Percentiles rank a stretch among this genome's conserved stretches.
Evolutionary conservation across 2,329 filamentous ascomycete genomes (phyloP).

Genomic region (Cladosporium sp.): DNA sequence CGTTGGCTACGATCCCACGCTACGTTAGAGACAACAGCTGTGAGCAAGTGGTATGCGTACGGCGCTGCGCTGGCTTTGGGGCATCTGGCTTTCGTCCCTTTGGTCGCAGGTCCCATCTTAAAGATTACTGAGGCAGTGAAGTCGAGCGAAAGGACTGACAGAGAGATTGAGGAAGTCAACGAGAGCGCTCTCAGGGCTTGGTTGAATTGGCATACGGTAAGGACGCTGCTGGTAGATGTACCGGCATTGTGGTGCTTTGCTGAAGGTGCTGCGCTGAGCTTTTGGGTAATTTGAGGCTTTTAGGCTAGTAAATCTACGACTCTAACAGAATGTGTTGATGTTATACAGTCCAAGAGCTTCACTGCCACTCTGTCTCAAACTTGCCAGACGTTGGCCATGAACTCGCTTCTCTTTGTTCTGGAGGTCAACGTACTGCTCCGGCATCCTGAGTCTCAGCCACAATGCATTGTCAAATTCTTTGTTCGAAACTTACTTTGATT

Average conservation of each 20-base stretch:
- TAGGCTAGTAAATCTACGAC: too few species aligned
- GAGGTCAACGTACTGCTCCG: not conserved
- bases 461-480: not conserved
- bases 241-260: slow-evolving; percentile 28
- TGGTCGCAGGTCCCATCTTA: slow-evolving; percentile 5
- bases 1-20: slow-evolving; percentile 24
- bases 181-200: slow-evolving; percentile 24
- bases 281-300: slow-evolving; percentile 20
- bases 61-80: slow-evolving; percentile 23
- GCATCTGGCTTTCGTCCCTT: slow-evolving; percentile 22
- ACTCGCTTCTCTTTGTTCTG: too few species aligned
- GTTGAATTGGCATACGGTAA: slow-evolving; percentile 24
- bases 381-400: too few species aligned
- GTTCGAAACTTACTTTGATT: not conserved
- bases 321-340: too few species aligned
- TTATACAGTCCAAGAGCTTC: too few species aligned
- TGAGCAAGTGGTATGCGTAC: slow-evolving; percentile 26
- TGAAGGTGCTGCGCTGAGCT: slow-evolving; percentile 23
- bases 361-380: too few species aligned
- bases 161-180: slow-evolving; percentile 18
- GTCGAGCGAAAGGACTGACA: slow-evolving; percentile 10
- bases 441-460: not conserved
- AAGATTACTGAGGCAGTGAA: slow-evolving; percentile 19
- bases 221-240: slow-evolving; percentile 25
- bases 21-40: slow-evolving; percentile 24